Evolutionary conservation across 768 basidiomycete species (phyloP).

Genomic region (Rhizopogon sp.): DNA sequence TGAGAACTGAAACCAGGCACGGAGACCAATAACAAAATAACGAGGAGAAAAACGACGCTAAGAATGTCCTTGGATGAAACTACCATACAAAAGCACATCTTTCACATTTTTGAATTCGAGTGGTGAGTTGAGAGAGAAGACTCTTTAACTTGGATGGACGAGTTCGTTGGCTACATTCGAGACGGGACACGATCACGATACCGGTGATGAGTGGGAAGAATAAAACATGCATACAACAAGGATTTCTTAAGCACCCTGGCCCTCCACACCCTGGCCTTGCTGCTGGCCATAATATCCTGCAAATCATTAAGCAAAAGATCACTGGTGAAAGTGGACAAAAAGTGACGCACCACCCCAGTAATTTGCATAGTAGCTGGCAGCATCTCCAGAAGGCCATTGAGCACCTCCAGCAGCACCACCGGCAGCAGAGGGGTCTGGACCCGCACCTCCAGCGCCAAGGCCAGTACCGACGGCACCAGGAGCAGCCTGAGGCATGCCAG

Average conservation of each 20-base stretch:
- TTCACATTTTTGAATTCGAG: slow-evolving; percentile 26
- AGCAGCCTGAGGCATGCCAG: slow-evolving; percentile 53
- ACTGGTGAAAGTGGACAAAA: not conserved
- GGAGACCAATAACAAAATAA: slow-evolving; percentile 9
- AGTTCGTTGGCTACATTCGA: slow-evolving; percentile 30
- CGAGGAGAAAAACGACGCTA: slow-evolving; percentile 23
- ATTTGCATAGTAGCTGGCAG: slow-evolving; percentile 71
- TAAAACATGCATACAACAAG: slow-evolving; percentile 20
- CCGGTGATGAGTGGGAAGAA: slow-evolving; percentile 17
- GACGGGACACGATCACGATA: slow-evolving; percentile 13
- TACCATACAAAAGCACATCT: slow-evolving; percentile 30
- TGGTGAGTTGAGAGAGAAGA: slow-evolving; percentile 22
- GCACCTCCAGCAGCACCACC: slow-evolving; percentile 46
- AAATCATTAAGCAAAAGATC: slow-evolving; percentile 6
- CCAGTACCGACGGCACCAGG: slow-evolving; percentile 49
- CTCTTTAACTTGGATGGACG: slow-evolving; percentile 14
- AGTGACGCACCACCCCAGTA: slow-evolving; percentile 74
- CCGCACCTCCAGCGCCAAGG: slow-evolving; percentile 52
- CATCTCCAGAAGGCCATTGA: slow-evolving; percentile 74
- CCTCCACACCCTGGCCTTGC: slow-evolving; percentile 56
- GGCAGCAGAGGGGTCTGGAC: slow-evolving; percentile 48
- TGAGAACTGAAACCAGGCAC: slow-evolving; percentile 9
- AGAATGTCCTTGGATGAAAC: slow-evolving; percentile 18
- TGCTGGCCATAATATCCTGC: slow-evolving; percentile 84
- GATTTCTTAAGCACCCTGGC: slow-evolving; percentile 33